A percentile compares a stretch with the other conserved stretches of the same genome.
phyloP scores from a whole-genome alignment of 73 alveolate genomes.

The Strombidium stylifer region DNA sequence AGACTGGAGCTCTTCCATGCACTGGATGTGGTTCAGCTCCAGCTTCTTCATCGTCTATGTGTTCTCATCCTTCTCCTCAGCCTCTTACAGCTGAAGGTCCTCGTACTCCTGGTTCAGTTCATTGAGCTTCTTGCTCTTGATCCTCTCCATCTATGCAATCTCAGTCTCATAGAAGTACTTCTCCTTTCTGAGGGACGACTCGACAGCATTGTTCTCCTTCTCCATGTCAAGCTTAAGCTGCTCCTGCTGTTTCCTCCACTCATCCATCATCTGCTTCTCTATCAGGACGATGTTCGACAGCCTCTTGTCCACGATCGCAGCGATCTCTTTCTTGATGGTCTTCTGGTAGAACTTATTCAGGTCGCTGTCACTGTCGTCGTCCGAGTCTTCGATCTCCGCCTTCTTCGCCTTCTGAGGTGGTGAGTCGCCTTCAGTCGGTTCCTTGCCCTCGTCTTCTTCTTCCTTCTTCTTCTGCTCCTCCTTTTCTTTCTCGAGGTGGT shows the following conservation, averaged over 20 bases:
- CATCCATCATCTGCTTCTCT: constrained; percentile 59
- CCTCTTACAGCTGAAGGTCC: constrained; percentile 59
- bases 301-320: constrained; percentile 72
- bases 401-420: constrained; percentile 7
- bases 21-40: constrained; percentile 70
- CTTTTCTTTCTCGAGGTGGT: too few species aligned
- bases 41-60: constrained; percentile 68
- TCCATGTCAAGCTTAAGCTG: constrained; percentile 58
- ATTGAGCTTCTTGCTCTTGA: constrained; percentile 35
- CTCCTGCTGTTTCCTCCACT: constrained; percentile 58
- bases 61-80: constrained; percentile 66
- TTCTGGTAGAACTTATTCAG: not conserved
- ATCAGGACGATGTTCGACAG: constrained; percentile 76
- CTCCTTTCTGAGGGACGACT: constrained; percentile 39
- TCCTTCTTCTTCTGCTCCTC: too few species aligned
- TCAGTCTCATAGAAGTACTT: constrained; percentile 27
- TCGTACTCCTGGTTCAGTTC: constrained; percentile 69
- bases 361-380: not conserved
- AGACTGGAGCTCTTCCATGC: constrained; percentile 75
- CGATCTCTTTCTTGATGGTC: too few species aligned
- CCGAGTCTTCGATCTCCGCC: not conserved
- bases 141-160: constrained; percentile 39
- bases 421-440: constrained; percentile 12
- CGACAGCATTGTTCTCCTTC: constrained; percentile 66
- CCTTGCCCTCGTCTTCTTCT: constrained; percentile 11